Percentiles rank a stretch among this genome's conserved stretches.
These are phyloP conservation scores for Ceratocystis papillata DNA, from an alignment of 2,329 filamentous ascomycete species.

Conservation along the genomic window DNA sequence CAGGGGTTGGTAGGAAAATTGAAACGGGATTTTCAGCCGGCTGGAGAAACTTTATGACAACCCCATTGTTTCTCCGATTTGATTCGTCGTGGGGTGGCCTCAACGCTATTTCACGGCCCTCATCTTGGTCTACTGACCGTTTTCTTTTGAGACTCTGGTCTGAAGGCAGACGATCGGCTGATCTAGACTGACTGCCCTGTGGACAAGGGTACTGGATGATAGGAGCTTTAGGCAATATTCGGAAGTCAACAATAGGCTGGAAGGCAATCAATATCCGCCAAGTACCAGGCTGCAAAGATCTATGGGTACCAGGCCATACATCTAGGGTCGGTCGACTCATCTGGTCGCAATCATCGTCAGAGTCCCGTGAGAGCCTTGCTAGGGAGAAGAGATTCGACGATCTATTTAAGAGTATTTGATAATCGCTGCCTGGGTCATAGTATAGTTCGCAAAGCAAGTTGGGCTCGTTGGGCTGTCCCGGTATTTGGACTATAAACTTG, in stretches of 20 bases:
- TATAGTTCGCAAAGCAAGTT: not conserved
- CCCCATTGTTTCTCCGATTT: not conserved
- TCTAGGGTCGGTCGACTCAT: not conserved
- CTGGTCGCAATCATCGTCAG: not conserved
- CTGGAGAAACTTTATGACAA: not conserved
- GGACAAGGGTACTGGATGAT: not conserved
- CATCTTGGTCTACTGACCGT: not conserved
- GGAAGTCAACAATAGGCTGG: constrained; percentile 7
- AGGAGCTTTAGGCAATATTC: constrained; percentile 6
- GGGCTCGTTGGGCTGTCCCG: not conserved
- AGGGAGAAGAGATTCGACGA: not conserved
- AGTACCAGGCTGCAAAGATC: not conserved
- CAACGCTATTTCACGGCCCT: not conserved
- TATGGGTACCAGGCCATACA: not conserved
- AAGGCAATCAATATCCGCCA: not conserved
- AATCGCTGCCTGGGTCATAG: constrained; percentile 9
- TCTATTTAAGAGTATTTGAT: constrained; percentile 3
- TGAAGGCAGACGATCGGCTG: not conserved
- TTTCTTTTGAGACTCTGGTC: constrained; percentile 2
- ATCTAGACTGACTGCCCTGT: not conserved
- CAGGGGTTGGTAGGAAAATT: not conserved
- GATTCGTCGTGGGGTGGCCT: not conserved
- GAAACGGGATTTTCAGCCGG: not conserved
- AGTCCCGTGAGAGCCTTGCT: not conserved
- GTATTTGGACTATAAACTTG: constrained; percentile 10